Percentiles rank a stretch among this genome's conserved stretches.
Conservation (phyloP, 2,329 filamentous ascomycete species). For the Colletotrichum echinochloae region DNA sequence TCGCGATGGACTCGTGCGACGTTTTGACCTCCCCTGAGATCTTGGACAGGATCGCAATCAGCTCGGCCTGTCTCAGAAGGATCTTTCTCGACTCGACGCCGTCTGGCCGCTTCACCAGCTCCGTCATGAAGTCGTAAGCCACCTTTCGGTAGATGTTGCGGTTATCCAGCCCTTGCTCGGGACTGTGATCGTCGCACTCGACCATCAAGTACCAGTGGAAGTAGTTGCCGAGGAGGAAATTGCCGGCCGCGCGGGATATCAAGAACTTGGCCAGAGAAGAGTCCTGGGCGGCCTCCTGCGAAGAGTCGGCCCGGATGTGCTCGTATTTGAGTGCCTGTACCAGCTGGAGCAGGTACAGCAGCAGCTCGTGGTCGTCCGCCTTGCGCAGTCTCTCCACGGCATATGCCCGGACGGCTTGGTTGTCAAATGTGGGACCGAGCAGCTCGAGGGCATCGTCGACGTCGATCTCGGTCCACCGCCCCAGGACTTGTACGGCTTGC, state of each 20-base stretch:
- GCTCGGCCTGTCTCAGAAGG: slow-evolving; percentile 87
- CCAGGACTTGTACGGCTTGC: slow-evolving; percentile 89
- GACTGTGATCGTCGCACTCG: slow-evolving; percentile 88
- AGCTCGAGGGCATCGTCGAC: slow-evolving; percentile 96
- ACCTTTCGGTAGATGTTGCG: slow-evolving; percentile 92
- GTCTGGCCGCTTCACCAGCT: slow-evolving; percentile 77
- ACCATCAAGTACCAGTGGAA: slow-evolving; percentile 99
- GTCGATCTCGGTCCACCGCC: slow-evolving; percentile 96
- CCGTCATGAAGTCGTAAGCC: slow-evolving; percentile 95
- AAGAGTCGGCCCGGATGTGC: slow-evolving; percentile 71
- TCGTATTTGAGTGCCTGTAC: slow-evolving; percentile 98
- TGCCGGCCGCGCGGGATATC: slow-evolving; percentile 86
- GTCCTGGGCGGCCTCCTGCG: slow-evolving; percentile 72
- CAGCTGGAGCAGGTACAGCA: slow-evolving; percentile 91
- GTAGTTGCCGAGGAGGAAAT: slow-evolving; percentile 92
- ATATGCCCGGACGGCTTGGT: slow-evolving; percentile 88
- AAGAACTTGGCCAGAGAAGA: slow-evolving; percentile 92
- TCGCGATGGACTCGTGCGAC: slow-evolving; percentile 79
- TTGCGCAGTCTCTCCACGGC: slow-evolving; percentile 93
- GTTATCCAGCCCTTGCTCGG: slow-evolving; percentile 79
- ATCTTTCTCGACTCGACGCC: slow-evolving; percentile 81
- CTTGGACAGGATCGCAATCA: slow-evolving; percentile 87
- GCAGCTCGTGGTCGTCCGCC: slow-evolving; percentile 89
- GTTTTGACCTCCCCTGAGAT: slow-evolving; percentile 90
- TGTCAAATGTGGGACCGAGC: slow-evolving; percentile 91